Base-by-base conservation (phyloP, 257 asterid species). In the Vinca minor region DNA sequence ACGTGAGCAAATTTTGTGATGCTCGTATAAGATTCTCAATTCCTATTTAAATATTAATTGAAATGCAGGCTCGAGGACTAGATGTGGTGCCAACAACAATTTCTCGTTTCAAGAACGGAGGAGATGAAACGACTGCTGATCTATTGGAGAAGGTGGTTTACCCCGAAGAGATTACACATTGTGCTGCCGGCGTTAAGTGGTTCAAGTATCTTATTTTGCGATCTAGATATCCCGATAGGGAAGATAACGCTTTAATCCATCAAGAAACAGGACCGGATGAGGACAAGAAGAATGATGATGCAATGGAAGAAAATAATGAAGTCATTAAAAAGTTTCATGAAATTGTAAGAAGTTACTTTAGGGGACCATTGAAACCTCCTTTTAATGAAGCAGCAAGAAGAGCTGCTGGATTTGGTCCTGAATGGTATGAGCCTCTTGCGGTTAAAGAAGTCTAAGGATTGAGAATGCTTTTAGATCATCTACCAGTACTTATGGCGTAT, bases 101-200 rank as follows among this genome's bases (percentile, higher is more conserved):
- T 67, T 83, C 93, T 20, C 96, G 98, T 26, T 92, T 92, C 74
- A 79, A 88, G 26, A 92, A 81, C 74, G 95, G 96, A 41, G 93
- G 96, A 21, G 98, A 92, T 23, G 84, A 78, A 9, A 74, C 78
- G 75, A 89, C 98, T 20, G 98, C 96, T 10, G 87, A 74, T 39
- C 78, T 92, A 71, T 64, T 92, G 79, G 98, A 89, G 80, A 81
- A 69, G 1, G 95, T 88, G 58, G 71, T 92, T 48, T 92, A 92
- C 73, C 98, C 96, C 12, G 98, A 92, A 69, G 96, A 92, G 74
- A 89, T 89, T 15, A 87, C 95, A 28, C 98, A 92, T 62, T 92
- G 96, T 54, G 95, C 95, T 35, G 95, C 95, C 25, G 96, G 98
- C 55, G 82, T 92, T 34, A 92, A 84, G 74, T 88, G 98, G 98